Base-by-base conservation (phyloP, 345 rosid species). In the Hibiscus syriacus region DNA sequence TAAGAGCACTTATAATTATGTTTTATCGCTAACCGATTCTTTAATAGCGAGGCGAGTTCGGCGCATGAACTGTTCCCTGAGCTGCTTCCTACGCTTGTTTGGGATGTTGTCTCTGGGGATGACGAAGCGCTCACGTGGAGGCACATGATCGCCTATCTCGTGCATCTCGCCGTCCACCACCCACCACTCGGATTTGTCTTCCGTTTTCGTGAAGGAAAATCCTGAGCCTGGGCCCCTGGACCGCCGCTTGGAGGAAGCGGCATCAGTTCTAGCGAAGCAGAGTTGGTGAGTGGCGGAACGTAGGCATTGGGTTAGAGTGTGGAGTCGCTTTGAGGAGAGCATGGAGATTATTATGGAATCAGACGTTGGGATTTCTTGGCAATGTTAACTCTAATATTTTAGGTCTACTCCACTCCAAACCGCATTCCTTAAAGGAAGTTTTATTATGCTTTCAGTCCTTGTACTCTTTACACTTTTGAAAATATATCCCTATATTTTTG, bases 21-120 rank as follows among this genome's bases (percentile, higher is more conserved):
- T 36, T 20, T 38, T 38, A 38, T 11, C 1, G 73, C 85, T 58
- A 9, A 91, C 97, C 79, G 96, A 75, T 71, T 94, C 97, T 76
- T 89, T 94, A 58, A 94, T 80, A 67, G 89, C 89, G 70, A 91
- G 99, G 69, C 97, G 96, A 67, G 95, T 91, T 69, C 99, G 96
- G 81, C 96, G 95, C 96, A 94, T 94, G 84, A 86, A 94, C 87
- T 94, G 97, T 16, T 94, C 99, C 39, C 99, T 83, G 52, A 94
- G 92, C 86, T 89, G 96, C 86, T 94, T 94, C 12, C 99, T 89
- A 59, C 96, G 92, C 78, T 58, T 80, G 70, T 93, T 93, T 0
- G 97, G 99, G 80, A 93, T 80, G 72, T 93, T 93, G 62, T 91
- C 97, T 26, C 97, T 78, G 6, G 96, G 96, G 56, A 94, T 87